Percentiles rank a stretch among this genome's conserved stretches.
These are phyloP conservation scores for Penicillium cosmopolitanum DNA, from an alignment of 495 filamentous ascomycete genomes.

Conservation along the genomic window DNA sequence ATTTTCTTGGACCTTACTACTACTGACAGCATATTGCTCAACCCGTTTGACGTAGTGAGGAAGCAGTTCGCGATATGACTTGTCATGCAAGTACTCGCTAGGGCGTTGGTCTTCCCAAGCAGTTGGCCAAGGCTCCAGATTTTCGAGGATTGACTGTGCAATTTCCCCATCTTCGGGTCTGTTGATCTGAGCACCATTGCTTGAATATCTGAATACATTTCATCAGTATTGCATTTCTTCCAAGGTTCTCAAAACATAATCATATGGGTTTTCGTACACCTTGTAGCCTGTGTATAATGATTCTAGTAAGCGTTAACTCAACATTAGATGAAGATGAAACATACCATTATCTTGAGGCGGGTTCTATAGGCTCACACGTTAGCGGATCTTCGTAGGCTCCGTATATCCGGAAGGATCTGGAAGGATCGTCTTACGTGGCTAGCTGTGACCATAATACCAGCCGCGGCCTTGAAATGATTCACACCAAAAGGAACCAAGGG, in stretches of 20 bases:
- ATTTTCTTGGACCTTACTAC: not conserved
- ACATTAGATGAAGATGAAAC: not conserved
- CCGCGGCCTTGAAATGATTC: conserved; percentile 56
- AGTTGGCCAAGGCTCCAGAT: conserved; percentile 54
- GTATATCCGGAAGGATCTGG: not conserved
- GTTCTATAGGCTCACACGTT: conserved; percentile 48
- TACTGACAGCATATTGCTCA: conserved; percentile 41
- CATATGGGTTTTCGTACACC: conserved; percentile 46
- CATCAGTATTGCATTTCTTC: not conserved
- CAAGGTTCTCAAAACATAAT: not conserved
- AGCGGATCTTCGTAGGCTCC: conserved; percentile 6
- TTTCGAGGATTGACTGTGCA: conserved; percentile 59
- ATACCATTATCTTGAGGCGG: conserved; percentile 68
- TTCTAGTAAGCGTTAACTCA: not conserved
- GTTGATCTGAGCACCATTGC: conserved; percentile 72
- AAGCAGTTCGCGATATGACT: conserved; percentile 44
- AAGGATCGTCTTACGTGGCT: conserved; percentile 53
- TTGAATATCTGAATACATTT: conserved; percentile 54
- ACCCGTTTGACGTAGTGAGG: conserved; percentile 49
- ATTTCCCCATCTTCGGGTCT: conserved; percentile 66
- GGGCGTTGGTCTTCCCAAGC: conserved; percentile 56
- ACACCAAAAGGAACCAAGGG: conserved; percentile 73
- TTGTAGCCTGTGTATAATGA: conserved; percentile 59
- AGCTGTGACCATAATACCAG: conserved; percentile 75
- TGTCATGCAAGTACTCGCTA: conserved; percentile 42